Evolutionary conservation across 1,284 basidiomycete species (phyloP).

Genomic region (Peniophora sp.): DNA sequence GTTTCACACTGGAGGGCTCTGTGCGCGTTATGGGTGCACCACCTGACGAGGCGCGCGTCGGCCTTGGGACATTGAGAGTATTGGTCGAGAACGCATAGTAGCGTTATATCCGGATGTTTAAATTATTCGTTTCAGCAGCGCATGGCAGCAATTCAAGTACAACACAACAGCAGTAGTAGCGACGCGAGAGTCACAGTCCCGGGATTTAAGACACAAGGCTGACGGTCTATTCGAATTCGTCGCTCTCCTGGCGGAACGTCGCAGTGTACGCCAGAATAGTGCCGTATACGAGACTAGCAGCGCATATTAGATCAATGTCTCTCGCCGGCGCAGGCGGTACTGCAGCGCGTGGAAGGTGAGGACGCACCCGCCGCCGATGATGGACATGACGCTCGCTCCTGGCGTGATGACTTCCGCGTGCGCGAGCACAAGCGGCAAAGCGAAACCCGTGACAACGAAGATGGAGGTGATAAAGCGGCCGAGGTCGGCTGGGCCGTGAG

Average conservation of each 20-base stretch:
- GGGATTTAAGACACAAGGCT: background rate
- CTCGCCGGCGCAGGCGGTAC: background rate
- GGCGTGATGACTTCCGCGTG: conserved; percentile 86
- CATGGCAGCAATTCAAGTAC: background rate
- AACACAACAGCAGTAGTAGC: background rate
- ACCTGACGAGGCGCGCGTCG: conserved; percentile 7
- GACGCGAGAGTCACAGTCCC: conserved; percentile 1
- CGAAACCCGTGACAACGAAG: conserved; percentile 89
- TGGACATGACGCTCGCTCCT: conserved; percentile 89
- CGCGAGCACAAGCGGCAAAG: conserved; percentile 86
- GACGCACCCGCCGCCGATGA: conserved; percentile 81
- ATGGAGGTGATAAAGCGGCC: conserved; percentile 91
- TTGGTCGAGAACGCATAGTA: conserved; percentile 8
- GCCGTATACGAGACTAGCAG: conserved; percentile 77
- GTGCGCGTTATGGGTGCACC: conserved; percentile 26
- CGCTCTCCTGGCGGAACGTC: conserved; percentile 71
- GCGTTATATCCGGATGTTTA: conserved; percentile 1
- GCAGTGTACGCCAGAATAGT: conserved; percentile 88
- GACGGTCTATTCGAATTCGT: conserved; percentile 54
- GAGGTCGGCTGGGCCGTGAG: conserved; percentile 62
- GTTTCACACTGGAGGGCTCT: conserved; percentile 61
- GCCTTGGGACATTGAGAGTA: conserved; percentile 8
- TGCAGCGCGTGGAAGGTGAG: background rate
- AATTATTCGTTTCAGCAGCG: background rate
- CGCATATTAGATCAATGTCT: background rate